Percentiles rank a stretch among this genome's conserved stretches.
Conservation (phyloP, 2,329 filamentous ascomycete species). For the Pseudogymnoascus sp. region DNA sequence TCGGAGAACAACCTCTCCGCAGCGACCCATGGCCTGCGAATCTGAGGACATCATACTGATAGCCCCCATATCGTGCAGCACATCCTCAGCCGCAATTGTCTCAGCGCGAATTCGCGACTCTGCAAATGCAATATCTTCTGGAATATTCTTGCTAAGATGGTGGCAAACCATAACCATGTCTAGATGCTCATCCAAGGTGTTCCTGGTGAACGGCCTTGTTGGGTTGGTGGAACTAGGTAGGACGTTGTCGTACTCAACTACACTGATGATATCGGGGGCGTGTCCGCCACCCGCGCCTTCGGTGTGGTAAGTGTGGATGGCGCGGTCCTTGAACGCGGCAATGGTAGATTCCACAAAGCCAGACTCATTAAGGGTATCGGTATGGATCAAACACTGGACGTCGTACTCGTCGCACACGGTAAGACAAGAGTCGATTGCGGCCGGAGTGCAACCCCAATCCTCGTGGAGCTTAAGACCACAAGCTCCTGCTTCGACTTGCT, state of each 20-base stretch:
- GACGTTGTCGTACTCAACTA: conserved; percentile 83
- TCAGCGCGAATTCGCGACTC: conserved; percentile 91
- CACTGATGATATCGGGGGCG: conserved; percentile 90
- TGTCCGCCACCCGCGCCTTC: conserved; percentile 93
- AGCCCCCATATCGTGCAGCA: conserved; percentile 87
- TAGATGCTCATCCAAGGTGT: conserved; percentile 92
- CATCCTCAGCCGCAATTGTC: conserved; percentile 94
- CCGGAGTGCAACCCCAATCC: conserved; percentile 89
- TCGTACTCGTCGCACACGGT: conserved; percentile 84
- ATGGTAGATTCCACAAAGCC: conserved; percentile 95
- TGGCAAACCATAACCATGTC: conserved; percentile 99
- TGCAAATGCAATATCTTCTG: conserved; percentile 92
- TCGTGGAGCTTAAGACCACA: conserved; percentile 93
- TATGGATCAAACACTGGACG: conserved; percentile 90
- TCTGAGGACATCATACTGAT: conserved; percentile 98
- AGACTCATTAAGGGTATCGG: conserved; percentile 91
- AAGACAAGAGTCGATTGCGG: conserved; percentile 83
- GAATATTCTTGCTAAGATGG: conserved; percentile 85
- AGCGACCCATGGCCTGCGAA: conserved; percentile 93
- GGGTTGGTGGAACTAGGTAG: conserved; percentile 89
- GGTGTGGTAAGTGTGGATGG: conserved; percentile 95
- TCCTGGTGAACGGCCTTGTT: conserved; percentile 80
- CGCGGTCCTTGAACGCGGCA: conserved; percentile 74
- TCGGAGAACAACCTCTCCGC: conserved; percentile 84
- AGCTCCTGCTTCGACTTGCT: conserved; percentile 77